Evolutionary conservation across 768 basidiomycete genomes (phyloP).

Genomic region (Auricularia heimuer): DNA sequence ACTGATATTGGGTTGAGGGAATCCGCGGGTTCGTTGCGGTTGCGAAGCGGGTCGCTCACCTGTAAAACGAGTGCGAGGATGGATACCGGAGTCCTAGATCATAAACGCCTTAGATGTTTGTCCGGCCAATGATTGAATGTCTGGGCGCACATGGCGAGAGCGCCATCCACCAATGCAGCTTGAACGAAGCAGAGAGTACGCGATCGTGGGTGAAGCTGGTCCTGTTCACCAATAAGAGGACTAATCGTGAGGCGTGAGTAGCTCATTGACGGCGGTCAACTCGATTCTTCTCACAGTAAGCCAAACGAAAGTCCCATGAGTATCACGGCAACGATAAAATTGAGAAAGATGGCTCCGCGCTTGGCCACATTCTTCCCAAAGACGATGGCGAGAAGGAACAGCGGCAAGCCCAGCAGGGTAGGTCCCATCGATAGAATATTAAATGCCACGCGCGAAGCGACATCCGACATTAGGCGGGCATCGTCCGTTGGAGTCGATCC

Average conservation of each 20-base stretch:
- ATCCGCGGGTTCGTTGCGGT: background rate
- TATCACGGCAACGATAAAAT: background rate
- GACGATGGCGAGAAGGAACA: background rate
- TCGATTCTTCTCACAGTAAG: background rate
- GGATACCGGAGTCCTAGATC: background rate
- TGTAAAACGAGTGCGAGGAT: background rate
- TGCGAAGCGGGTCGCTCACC: background rate
- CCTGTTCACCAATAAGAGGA: background rate
- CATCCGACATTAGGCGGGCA: background rate
- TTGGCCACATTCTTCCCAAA: background rate
- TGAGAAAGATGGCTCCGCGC: background rate
- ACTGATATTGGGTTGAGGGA: background rate
- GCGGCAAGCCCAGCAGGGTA: slow-evolving; percentile 40
- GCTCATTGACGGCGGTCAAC: background rate
- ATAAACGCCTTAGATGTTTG: background rate
- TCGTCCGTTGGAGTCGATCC: too few relatives aligned
- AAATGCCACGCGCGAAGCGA: slow-evolving; percentile 10
- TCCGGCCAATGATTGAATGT: background rate
- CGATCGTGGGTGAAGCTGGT: background rate
- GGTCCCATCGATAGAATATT: slow-evolving; percentile 72
- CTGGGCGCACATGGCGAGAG: background rate
- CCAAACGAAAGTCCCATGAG: background rate
- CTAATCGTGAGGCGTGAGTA: background rate
- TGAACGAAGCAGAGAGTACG: background rate
- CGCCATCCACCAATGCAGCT: background rate